These are phyloP conservation scores for Marchantia paleacea DNA, from an alignment of 225 moss, liverwort and hornwort species.

Conservation along the genomic window DNA sequence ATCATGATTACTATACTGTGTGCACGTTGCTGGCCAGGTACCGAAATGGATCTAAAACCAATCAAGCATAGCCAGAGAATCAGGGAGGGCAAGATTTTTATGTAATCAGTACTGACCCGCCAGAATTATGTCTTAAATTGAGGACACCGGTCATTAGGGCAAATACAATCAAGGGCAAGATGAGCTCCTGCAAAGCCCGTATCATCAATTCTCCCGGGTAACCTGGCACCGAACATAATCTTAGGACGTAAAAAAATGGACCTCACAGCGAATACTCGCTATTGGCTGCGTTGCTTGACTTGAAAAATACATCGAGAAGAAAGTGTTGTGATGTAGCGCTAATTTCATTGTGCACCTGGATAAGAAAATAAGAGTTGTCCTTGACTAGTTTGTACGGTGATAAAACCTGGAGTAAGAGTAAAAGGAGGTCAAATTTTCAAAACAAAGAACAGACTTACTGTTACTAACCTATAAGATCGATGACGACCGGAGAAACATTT, in stretches of 20 bases:
- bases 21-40: neutral
- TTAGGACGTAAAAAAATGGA: neutral
- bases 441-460: neutral
- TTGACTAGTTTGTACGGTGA: neutral
- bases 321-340: neutral
- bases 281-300: neutral
- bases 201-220: slow-evolving; percentile 91
- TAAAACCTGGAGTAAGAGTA: neutral
- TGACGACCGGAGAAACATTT: slow-evolving; percentile 38
- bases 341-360: neutral
- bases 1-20: too few species aligned
- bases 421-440: too few species aligned
- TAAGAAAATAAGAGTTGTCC: neutral
- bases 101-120: slow-evolving; percentile 22
- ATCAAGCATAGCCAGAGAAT: neutral
- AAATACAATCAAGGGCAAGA: slow-evolving; percentile 82
- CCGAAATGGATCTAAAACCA: neutral
- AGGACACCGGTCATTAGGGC: slow-evolving; percentile 91
- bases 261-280: neutral
- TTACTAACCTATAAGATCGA: slow-evolving; percentile 57
- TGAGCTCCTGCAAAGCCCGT: slow-evolving; percentile 77
- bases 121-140: slow-evolving; percentile 57
- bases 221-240: slow-evolving; percentile 35
- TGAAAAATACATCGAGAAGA: neutral
- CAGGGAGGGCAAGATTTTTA: neutral